A percentile compares a stretch with the other conserved stretches of the same genome.
phyloP scores from a whole-genome alignment of 192 early-diverging fungal species.

The Coemansia sp. region DNA sequence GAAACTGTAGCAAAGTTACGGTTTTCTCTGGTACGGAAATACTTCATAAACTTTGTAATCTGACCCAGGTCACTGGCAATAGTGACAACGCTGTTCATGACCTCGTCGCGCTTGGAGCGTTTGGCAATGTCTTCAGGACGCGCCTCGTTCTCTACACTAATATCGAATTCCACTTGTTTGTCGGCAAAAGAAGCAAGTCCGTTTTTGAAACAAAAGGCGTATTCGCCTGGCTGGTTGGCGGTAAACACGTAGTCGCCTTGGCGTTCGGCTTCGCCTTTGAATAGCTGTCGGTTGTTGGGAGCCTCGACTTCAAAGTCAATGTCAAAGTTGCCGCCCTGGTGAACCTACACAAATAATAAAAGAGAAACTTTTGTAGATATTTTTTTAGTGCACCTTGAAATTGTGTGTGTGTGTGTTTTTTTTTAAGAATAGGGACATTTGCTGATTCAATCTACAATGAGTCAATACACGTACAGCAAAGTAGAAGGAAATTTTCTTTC shows the following conservation, averaged over 20 bases:
- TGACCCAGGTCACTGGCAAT: constrained; percentile 66
- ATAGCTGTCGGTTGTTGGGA: constrained; percentile 68
- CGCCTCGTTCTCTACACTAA: constrained; percentile 86
- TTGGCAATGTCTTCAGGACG: constrained; percentile 62
- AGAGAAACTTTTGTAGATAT: constrained; percentile 1
- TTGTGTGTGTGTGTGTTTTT: neutral
- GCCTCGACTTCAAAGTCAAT: constrained; percentile 89
- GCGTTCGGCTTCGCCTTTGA: constrained; percentile 83
- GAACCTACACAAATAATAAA: constrained; percentile 66
- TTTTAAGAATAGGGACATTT: neutral
- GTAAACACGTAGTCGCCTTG: constrained; percentile 96
- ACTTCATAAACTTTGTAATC: constrained; percentile 81
- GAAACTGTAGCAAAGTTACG: constrained; percentile 88
- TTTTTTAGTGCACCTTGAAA: neutral
- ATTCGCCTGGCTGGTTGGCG: constrained; percentile 84
- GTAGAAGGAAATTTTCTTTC: constrained; percentile 95
- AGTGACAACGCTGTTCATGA: constrained; percentile 61
- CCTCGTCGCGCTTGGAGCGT: constrained; percentile 61
- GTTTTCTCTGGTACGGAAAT: constrained; percentile 88
- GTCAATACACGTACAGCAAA: constrained; percentile 82
- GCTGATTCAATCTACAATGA: neutral
- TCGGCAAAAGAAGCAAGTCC: constrained; percentile 91
- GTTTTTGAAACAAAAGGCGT: constrained; percentile 97
- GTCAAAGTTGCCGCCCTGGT: constrained; percentile 95
- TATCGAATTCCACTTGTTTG: constrained; percentile 95